Evolutionary conservation across 148 eudicot genomes (phyloP), one percentile per base, ranked within the genome.

Genomic region (Silene conica): DNA sequence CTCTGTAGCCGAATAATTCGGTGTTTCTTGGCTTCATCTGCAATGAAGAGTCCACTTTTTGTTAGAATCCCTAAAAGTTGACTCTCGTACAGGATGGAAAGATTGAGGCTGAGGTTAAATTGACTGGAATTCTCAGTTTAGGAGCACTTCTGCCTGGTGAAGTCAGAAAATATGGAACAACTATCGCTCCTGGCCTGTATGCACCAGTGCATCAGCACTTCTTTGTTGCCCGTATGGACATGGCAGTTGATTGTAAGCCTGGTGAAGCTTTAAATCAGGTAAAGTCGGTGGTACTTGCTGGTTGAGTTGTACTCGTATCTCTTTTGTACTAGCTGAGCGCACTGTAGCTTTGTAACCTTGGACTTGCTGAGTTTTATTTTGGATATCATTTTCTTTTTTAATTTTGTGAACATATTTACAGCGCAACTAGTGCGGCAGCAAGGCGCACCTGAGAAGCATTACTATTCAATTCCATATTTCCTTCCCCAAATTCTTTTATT

Each of bases 141-240:
- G 97, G 98, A 83, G 97, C 98, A 56, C 82, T 94, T 63, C 87
- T 84, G 80, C 96, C 96, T 55, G 97, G 99, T 64, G 99, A 96
- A 85, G 74, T 73, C 64, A 86, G 97, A 69, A 96, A 96, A 83
- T 96, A 92, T 86, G 99, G 99, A 48, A 96, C 99, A 55, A 92
- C 87, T 8, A 96, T 96, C 77, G 97, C 97, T 45, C 99, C 99
- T 20, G 99, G 99, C 68, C 72, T 96, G 77, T 96, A 96, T 87
- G 99, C 99, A 41, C 99, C 97, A 13, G 97, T 96, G 75, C 99
- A 96, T 85, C 99, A 96, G 72, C 99, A 96, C 77, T 96, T 96
- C 69, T 96, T 96, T 71, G 97, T 96, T 83, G 92, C 99, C 83
- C 97, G 97, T 60, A 92, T 96, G 99, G 96, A 96, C 84, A 96